Evolutionary conservation across 2,329 filamentous ascomycete species (phyloP).

Genomic region (Paraphaeosphaeria sporulosa): DNA sequence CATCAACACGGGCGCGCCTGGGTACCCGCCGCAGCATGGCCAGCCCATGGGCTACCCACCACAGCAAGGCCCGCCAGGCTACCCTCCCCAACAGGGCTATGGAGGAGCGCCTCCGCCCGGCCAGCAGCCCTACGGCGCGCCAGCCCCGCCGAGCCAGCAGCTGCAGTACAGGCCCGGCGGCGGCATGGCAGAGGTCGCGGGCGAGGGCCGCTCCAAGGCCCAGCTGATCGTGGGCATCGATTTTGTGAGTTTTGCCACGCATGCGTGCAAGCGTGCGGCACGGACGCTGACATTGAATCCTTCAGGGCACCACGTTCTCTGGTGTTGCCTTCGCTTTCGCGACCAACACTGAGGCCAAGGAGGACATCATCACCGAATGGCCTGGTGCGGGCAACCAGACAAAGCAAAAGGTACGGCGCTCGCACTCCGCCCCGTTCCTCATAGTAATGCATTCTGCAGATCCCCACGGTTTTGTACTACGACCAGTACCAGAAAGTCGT

Average conservation of each 20-base stretch:
- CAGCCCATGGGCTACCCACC: constrained; percentile 56
- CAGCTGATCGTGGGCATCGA: constrained; percentile 99
- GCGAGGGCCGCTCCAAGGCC: constrained; percentile 87
- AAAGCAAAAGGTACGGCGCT: constrained; percentile 84
- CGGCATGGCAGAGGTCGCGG: constrained; percentile 75
- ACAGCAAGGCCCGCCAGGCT: constrained; percentile 50
- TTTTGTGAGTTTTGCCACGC: constrained; percentile 70
- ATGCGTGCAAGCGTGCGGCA: constrained; percentile 14
- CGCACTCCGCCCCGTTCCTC: not conserved
- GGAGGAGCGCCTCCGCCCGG: constrained; percentile 37
- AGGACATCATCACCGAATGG: constrained; percentile 99
- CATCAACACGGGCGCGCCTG: constrained; percentile 61
- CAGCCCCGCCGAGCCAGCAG: constrained; percentile 42
- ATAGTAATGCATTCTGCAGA: constrained; percentile 62
- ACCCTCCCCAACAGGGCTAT: constrained; percentile 49
- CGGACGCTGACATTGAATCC: constrained; percentile 23
- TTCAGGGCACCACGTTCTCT: constrained; percentile 93
- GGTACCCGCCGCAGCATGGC: constrained; percentile 56
- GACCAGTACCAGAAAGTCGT: constrained; percentile 99
- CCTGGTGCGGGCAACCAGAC: constrained; percentile 96
- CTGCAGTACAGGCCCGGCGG: constrained; percentile 40
- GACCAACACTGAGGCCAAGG: constrained; percentile 95
- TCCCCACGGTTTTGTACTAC: constrained; percentile 99
- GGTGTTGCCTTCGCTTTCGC: constrained; percentile 93
- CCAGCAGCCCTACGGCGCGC: constrained; percentile 24